Base-by-base conservation (phyloP, 305 asterid species). In the Rubia peregrina region DNA sequence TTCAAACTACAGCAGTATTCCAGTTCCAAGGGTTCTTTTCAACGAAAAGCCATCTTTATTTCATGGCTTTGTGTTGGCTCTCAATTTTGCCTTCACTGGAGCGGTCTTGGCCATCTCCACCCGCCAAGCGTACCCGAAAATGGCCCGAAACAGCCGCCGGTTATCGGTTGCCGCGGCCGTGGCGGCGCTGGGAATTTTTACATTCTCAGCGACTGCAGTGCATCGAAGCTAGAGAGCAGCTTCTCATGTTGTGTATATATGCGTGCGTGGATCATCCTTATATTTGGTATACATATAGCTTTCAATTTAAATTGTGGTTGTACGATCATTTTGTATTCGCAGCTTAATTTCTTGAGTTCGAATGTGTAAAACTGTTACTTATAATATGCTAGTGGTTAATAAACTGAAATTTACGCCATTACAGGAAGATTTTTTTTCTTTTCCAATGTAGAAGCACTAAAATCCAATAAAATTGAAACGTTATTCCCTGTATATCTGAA, bases 21-120 rank as follows among this genome's bases (percentile, higher is more conserved):
- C 71, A 26, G 61, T 67, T 48, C 71, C 71, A 3, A 67, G 24
- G 56, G 24, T 67, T n/a, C 13, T 67, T 10, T 67, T 67, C 61
- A 67, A 67, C 46, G 61, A 12, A 17, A 48, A 30, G 6, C 61
- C 71, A n/a, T 67, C 61, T 7, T 16, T 67, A 7, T 67, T 67
- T 17, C 71, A 67, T 16, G 71, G 21, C 9, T 67, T 67, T 44
- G 26, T 67, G 12, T 49, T 67, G 11, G 71, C 71, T 26, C 43
- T 67, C 11, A 67, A 67, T 61, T 67, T 67, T 8, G 61, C 71
- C 43, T 67, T 67, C 71, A 49, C 71, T 0, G 71, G 61, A 67
- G 61, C 71, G 1, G 71, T 67, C 13, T 24, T 67, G 71, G 60
- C 71, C 41, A 67, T 67, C 11, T 26, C 26, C n/a, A 48, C 61